A percentile compares a stretch with the other conserved stretches of the same genome.
Evolutionary conservation across 176 grass and related monocot species (phyloP).

Genomic region (Phoenix roebelenii): DNA sequence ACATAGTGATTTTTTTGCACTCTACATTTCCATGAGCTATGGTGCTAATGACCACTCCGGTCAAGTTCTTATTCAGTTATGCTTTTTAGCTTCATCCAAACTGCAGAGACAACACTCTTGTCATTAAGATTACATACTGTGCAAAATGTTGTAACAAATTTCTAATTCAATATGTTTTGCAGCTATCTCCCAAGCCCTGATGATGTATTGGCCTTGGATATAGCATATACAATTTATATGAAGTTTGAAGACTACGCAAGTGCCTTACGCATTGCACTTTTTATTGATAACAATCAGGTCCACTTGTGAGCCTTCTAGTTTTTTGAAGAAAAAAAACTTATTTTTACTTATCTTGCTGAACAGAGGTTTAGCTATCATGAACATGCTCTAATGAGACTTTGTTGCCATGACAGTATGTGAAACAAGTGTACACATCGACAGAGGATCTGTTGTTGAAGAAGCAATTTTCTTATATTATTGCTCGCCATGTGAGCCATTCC

Average conservation of each 20-base stretch:
- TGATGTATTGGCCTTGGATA: constrained; percentile 82
- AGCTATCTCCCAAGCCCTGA: constrained; percentile 71
- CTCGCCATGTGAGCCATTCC: constrained; percentile 58
- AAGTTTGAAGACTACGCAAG: constrained; percentile 86
- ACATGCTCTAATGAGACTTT: constrained; percentile 11
- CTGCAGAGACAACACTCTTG: background rate
- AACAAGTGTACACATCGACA: constrained; percentile 73
- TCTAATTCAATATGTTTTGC: constrained; percentile 7
- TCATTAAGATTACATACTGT: constrained; percentile 3
- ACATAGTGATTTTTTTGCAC: too few relatives aligned
- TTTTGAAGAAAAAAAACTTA: too few relatives aligned
- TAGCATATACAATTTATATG: constrained; percentile 81
- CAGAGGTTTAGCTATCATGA: background rate
- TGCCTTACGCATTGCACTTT: constrained; percentile 65
- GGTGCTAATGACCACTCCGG: too few relatives aligned
- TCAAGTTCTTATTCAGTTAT: background rate
- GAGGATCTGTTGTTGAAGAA: constrained; percentile 81
- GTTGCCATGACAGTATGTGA: constrained; percentile 68
- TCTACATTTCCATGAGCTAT: too few relatives aligned
- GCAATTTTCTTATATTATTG: constrained; percentile 88
- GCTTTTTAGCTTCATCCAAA: background rate
- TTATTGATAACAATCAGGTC: constrained; percentile 72
- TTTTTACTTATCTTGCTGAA: background rate
- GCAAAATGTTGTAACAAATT: background rate
- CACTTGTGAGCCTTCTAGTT: background rate